Conservation (phyloP, 2,329 filamentous ascomycete genomes). For the Xylaria sp. region DNA sequence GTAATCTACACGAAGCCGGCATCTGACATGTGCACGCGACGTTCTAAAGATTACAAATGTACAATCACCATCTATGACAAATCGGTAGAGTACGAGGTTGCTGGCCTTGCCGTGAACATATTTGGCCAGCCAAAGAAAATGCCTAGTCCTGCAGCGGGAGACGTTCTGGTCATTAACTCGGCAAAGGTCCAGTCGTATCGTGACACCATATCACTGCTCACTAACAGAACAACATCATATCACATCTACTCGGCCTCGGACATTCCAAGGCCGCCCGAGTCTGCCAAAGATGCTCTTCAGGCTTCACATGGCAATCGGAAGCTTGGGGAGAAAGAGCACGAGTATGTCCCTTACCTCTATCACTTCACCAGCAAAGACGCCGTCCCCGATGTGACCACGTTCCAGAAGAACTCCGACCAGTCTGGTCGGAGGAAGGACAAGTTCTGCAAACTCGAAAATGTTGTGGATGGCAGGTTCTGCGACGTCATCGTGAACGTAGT, state of each 20-base stretch:
- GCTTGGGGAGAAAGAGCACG: slow-evolving; percentile 49
- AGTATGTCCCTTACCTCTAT: slow-evolving; percentile 62
- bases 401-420: slow-evolving; percentile 52
- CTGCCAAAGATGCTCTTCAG: slow-evolving; percentile 52
- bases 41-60: slow-evolving; percentile 66
- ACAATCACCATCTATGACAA: slow-evolving; percentile 70
- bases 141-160: slow-evolving; percentile 62
- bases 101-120: slow-evolving; percentile 64
- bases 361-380: slow-evolving; percentile 56
- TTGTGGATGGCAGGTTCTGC: slow-evolving; percentile 66
- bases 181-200: slow-evolving; percentile 60
- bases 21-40: slow-evolving; percentile 19
- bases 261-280: slow-evolving; percentile 55
- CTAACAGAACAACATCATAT: slow-evolving; percentile 56
- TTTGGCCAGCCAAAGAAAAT: slow-evolving; percentile 65
- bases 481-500: slow-evolving; percentile 80
- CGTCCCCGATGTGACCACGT: slow-evolving; percentile 59
- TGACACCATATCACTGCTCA: slow-evolving; percentile 57
- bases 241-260: slow-evolving; percentile 56
- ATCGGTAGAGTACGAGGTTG: slow-evolving; percentile 59
- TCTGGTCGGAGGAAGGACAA: slow-evolving; percentile 64
- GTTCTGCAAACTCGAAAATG: slow-evolving; percentile 72
- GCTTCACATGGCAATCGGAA: slow-evolving; percentile 36
- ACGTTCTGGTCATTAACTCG: slow-evolving; percentile 72
- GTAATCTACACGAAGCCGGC: slow-evolving; percentile 30